phyloP scores from a whole-genome alignment of 495 filamentous ascomycete species.

The Gamarada debralockiae region DNA sequence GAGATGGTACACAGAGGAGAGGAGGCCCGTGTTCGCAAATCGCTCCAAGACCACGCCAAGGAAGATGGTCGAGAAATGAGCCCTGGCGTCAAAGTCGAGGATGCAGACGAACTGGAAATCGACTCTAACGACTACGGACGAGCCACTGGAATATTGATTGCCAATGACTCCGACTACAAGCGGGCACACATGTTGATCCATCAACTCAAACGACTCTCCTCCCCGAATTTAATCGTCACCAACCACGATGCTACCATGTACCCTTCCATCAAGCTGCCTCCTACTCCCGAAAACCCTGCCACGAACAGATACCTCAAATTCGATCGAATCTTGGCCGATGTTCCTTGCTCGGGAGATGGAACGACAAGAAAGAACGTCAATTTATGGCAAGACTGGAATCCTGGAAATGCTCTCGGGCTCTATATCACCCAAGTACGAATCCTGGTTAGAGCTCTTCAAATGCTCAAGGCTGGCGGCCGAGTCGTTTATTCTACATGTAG shows the following conservation, averaged over 20 bases:
- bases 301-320: conserved; percentile 84
- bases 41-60: conserved; percentile 48
- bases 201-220: conserved; percentile 93
- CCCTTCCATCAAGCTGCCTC: conserved; percentile 78
- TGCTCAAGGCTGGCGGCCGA: conserved; percentile 91
- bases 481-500: conserved; percentile 98
- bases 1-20: conserved; percentile 92
- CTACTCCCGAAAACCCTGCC: conserved; percentile 42
- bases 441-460: conserved; percentile 87
- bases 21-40: conserved; percentile 70
- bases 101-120: conserved; percentile 45
- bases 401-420: conserved; percentile 77
- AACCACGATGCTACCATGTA: conserved; percentile 98
- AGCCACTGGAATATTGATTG: conserved; percentile 85
- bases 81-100: conserved; percentile 42
- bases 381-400: conserved; percentile 93
- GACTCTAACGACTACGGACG: conserved; percentile 74
- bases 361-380: conserved; percentile 86
- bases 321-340: conserved; percentile 92
- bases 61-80: conserved; percentile 44
- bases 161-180: conserved; percentile 94
- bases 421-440: conserved; percentile 84
- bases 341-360: conserved; percentile 94
- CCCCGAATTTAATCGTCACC: conserved; percentile 93
- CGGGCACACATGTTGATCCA: conserved; percentile 94